These are phyloP conservation scores for Raphanus sativus DNA, from an alignment of 345 rosid genomes.

Conservation along the genomic window DNA sequence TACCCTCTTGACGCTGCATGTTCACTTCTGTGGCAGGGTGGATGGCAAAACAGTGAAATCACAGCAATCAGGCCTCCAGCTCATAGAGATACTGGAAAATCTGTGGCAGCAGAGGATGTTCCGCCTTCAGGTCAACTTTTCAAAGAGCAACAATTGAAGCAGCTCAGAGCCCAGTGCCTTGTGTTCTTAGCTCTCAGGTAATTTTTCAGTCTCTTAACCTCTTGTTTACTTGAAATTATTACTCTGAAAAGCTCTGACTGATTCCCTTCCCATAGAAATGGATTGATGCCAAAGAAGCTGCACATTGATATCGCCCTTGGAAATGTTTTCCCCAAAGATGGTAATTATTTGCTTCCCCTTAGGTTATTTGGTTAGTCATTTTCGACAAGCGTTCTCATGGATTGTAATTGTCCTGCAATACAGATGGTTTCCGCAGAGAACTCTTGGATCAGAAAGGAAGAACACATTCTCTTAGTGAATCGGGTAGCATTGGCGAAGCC, in stretches of 20 bases:
- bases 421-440: slow-evolving; percentile 59
- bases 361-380: not conserved
- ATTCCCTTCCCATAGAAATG: slow-evolving; percentile 52
- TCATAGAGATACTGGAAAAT: slow-evolving; percentile 66
- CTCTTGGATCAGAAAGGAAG: slow-evolving; percentile 50
- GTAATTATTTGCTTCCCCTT: slow-evolving; percentile 38
- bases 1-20: slow-evolving; percentile 1
- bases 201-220: slow-evolving; percentile 15
- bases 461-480: slow-evolving; percentile 46
- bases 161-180: slow-evolving; percentile 95
- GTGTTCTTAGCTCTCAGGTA: slow-evolving; percentile 91
- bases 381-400: slow-evolving; percentile 2
- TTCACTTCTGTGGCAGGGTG: slow-evolving; percentile 46
- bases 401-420: slow-evolving; percentile 40
- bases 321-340: slow-evolving; percentile 68
- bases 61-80: slow-evolving; percentile 49
- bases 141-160: slow-evolving; percentile 87
- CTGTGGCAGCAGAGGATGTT: slow-evolving; percentile 51
- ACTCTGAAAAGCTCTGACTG: not conserved
- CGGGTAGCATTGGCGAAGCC: slow-evolving; percentile 46
- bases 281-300: slow-evolving; percentile 74
- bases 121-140: slow-evolving; percentile 59
- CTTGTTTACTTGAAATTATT: slow-evolving; percentile 3
- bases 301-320: slow-evolving; percentile 92
- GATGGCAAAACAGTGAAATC: slow-evolving; percentile 52